A percentile compares a stretch with the other conserved stretches of the same genome.
These are phyloP conservation scores for Aspergillus cristatus DNA, from an alignment of 495 filamentous ascomycete species.

Conservation along the genomic window DNA sequence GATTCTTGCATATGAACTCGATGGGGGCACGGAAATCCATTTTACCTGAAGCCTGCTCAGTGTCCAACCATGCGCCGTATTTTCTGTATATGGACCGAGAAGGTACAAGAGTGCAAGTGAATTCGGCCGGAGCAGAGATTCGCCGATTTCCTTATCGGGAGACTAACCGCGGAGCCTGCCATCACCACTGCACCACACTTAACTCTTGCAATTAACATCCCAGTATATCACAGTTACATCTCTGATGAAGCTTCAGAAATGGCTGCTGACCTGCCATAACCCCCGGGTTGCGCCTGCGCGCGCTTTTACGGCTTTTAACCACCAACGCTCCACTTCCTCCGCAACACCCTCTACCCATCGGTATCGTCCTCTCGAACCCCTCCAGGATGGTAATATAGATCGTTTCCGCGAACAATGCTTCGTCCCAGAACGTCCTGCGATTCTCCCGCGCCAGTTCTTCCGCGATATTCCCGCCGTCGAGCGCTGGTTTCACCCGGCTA, in stretches of 20 bases:
- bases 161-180: too few species aligned
- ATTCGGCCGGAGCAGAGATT: too few species aligned
- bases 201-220: too few species aligned
- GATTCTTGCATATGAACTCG: too few species aligned
- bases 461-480: slow-evolving; percentile 37
- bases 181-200: too few species aligned
- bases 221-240: too few species aligned
- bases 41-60: too few species aligned
- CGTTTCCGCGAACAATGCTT: slow-evolving; percentile 44
- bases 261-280: slow-evolving; percentile 7
- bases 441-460: slow-evolving; percentile 40
- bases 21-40: too few species aligned
- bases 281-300: slow-evolving; percentile 7
- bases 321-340: not conserved
- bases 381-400: slow-evolving; percentile 22
- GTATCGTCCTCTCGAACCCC: slow-evolving; percentile 23
- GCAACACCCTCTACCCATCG: slow-evolving; percentile 3
- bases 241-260: slow-evolving; percentile 27
- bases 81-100: too few species aligned
- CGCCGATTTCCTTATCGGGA: too few species aligned
- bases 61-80: too few species aligned
- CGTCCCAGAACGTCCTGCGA: slow-evolving; percentile 30
- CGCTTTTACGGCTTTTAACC: not conserved
- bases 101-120: too few species aligned
- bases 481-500: slow-evolving; percentile 42